phyloP scores from a whole-genome alignment of 306 rosid species.

The Morella rubra region DNA sequence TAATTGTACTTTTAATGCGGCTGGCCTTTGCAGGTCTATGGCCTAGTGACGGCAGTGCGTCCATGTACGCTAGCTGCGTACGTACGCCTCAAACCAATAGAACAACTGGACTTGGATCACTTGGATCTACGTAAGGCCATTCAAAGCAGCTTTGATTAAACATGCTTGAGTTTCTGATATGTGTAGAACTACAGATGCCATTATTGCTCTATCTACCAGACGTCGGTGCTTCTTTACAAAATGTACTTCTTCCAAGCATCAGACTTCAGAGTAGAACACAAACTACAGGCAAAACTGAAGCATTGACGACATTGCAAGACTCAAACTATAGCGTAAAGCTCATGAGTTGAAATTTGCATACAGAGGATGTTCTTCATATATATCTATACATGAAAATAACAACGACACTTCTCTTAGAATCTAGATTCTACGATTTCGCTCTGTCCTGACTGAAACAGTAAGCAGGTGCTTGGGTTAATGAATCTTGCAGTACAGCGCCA shows the following conservation, averaged over 20 bases:
- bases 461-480: conserved; percentile 33
- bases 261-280: neutral
- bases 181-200: too few species aligned
- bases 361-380: neutral
- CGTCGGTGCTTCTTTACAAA: neutral
- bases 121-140: too few species aligned
- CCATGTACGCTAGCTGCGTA: too few species aligned
- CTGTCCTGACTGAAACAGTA: conserved; percentile 25
- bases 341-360: neutral
- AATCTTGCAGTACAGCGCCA: conserved; percentile 39
- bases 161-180: too few species aligned
- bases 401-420: neutral
- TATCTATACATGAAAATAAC: neutral
- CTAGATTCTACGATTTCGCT: neutral
- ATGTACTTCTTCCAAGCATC: neutral
- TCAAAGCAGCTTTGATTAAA: too few species aligned
- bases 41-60: too few species aligned
- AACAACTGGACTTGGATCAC: too few species aligned
- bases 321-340: too few species aligned
- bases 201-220: neutral
- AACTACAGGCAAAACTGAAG: neutral
- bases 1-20: too few species aligned
- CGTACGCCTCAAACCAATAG: too few species aligned
- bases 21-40: too few species aligned
- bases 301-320: neutral